Conservation (phyloP, 257 asterid species). For the Parsonsia alboflavescens region DNA sequence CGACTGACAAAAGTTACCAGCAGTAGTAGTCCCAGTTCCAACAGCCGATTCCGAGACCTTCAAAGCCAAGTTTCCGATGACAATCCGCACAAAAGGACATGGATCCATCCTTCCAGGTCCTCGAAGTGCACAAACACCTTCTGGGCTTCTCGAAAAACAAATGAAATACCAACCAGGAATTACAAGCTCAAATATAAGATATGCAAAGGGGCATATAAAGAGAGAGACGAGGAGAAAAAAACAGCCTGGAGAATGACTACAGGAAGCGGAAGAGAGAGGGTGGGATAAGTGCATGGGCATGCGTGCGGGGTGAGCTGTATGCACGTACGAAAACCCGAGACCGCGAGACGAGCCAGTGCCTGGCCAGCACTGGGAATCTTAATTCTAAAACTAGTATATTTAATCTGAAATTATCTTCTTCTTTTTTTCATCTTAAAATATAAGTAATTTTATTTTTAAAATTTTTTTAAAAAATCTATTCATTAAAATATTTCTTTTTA, state of each 20-base stretch:
- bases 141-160: not conserved
- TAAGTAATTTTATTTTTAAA: no score
- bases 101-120: slow-evolving; percentile 63
- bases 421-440: no score
- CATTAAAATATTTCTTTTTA: no score
- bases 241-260: slow-evolving; percentile 17
- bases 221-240: not conserved
- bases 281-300: slow-evolving; percentile 28
- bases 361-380: slow-evolving; percentile 38
- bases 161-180: not conserved
- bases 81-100: slow-evolving; percentile 78
- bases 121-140: not conserved
- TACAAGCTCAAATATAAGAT: not conserved
- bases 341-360: slow-evolving; percentile 5
- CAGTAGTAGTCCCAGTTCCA: slow-evolving; percentile 2
- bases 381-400: not conserved
- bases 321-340: slow-evolving; percentile 48
- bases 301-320: slow-evolving; percentile 88
- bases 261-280: not conserved
- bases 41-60: slow-evolving; percentile 21
- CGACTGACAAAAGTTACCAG: slow-evolving; percentile 31
- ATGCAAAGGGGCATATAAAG: not conserved
- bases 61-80: slow-evolving; percentile 52
- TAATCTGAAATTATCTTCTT: not conserved
- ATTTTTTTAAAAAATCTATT: no score